A percentile compares a stretch with the other conserved stretches of the same genome.
Evolutionary conservation across 352 stramenopile species (phyloP).

Genomic region (Globisporangium ultimum): DNA sequence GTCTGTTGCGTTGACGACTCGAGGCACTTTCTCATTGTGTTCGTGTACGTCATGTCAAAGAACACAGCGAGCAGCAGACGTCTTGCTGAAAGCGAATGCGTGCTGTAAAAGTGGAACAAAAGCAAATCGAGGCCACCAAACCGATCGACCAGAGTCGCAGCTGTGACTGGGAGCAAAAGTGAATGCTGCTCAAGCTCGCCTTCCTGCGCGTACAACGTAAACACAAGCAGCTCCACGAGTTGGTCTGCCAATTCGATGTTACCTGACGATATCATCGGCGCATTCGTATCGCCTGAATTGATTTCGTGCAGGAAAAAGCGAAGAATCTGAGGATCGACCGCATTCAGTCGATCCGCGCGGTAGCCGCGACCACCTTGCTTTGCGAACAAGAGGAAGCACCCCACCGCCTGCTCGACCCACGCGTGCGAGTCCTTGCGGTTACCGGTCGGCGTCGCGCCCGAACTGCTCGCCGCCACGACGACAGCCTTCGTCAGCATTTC

Average conservation of each 20-base stretch:
- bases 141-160: neutral
- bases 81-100: neutral
- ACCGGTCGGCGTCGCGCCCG: neutral
- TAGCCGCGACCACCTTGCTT: conserved; percentile 25
- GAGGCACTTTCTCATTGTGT: neutral
- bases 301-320: conserved; percentile 29
- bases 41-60: conserved; percentile 16
- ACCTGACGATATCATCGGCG: conserved; percentile 11
- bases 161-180: conserved; percentile 1
- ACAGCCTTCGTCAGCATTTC: conserved; percentile 51
- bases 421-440: neutral
- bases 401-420: conserved; percentile 30
- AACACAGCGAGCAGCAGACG: conserved; percentile 18
- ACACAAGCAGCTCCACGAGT: conserved; percentile 15
- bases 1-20: neutral
- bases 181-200: neutral
- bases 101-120: conserved; percentile 11
- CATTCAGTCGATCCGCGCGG: conserved; percentile 23
- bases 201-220: conserved; percentile 13
- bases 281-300: conserved; percentile 17
- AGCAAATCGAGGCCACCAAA: conserved; percentile 16
- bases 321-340: conserved; percentile 26
- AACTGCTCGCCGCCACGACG: conserved; percentile 21
- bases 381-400: conserved; percentile 31
- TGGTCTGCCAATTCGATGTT: conserved; percentile 2